phyloP scores from a whole-genome alignment of 371 early-diverging fungal species.

The Mortierella sp. region DNA sequence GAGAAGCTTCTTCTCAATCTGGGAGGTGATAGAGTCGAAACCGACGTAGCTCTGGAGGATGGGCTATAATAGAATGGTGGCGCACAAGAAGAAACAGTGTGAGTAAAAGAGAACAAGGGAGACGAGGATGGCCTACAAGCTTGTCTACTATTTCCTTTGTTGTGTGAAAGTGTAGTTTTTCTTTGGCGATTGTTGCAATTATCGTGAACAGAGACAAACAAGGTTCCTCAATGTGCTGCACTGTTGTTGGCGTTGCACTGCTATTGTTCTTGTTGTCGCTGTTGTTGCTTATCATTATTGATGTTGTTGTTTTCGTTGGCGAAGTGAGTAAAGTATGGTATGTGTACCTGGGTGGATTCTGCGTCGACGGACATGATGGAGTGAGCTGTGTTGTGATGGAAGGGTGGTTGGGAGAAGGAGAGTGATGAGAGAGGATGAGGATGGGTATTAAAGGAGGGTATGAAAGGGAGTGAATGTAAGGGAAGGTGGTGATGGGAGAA shows the following conservation, averaged over 20 bases:
- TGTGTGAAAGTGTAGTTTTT: neutral
- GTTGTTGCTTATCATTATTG: too few species aligned
- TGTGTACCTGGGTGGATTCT: constrained; percentile 54
- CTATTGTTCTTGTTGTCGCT: neutral
- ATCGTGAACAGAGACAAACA: too few species aligned
- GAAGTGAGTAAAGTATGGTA: neutral
- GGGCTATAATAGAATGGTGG: constrained; percentile 56
- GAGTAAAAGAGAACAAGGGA: neutral
- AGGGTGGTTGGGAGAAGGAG: constrained; percentile 4
- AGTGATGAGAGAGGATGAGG: constrained; percentile 4
- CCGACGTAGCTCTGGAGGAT: constrained; percentile 89
- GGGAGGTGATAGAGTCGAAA: constrained; percentile 94
- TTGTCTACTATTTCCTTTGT: neutral
- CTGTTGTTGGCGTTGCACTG: too few species aligned
- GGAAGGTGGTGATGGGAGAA: constrained; percentile 9
- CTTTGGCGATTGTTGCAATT: neutral
- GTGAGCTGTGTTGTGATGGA: constrained; percentile 14
- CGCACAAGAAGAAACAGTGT: neutral
- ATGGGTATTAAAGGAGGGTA: constrained; percentile 3
- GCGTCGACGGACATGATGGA: constrained; percentile 49
- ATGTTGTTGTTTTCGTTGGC: neutral
- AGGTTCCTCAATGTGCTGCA: too few species aligned
- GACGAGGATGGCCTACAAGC: too few species aligned
- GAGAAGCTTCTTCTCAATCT: constrained; percentile 74
- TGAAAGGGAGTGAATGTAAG: constrained; percentile 3